Base-by-base conservation (phyloP, 2,329 filamentous ascomycete species). In the Boeremia exigua region DNA sequence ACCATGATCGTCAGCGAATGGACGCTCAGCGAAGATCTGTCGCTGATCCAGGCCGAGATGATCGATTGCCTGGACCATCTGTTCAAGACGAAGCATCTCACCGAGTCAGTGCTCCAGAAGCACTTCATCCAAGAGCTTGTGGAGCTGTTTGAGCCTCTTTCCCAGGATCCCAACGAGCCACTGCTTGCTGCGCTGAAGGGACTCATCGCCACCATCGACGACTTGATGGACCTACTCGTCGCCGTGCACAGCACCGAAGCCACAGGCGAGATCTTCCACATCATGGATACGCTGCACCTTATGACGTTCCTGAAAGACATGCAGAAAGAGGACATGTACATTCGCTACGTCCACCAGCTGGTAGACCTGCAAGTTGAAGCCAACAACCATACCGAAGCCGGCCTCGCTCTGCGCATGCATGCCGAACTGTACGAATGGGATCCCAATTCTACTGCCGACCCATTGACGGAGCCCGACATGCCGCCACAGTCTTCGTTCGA, bases 1-100 rank as follows among this genome's bases (percentile, higher is more conserved):
- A 96, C 92, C 2, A 99, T 99, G 95, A 96, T 99, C 68, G 88
- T 98, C 63, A 96, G 93, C 77, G 95, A 99, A 76, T 99, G 95
- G 95, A 93, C 92, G 14, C 78, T 99, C 61, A 97, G 92, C 71
- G 91, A 96, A 72, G 94, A 98, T 72, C 79, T 99, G 43, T 89
- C 89, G 2, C 87, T 95, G 43, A 90, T 99, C 47, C 93, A 98
- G 75, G 95, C 92, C 2, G 95, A 97, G 75, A 93, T 98, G 81
- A 96, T 99, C 66, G 94, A 97, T 68, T 96, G 91, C 62, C 79
- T 99, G 49, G 95, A 99, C 71, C 82, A 84, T 23, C 86, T 96
- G 48, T 97, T 97, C 82, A 96, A 97, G 77, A 86, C 88, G 7
- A 95, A 93, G 77, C 87, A 89, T 6, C 81, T 96, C 69, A 96